phyloP scores from a whole-genome alignment of 2,329 filamentous ascomycete species.

The Scytalidium lignicola region DNA sequence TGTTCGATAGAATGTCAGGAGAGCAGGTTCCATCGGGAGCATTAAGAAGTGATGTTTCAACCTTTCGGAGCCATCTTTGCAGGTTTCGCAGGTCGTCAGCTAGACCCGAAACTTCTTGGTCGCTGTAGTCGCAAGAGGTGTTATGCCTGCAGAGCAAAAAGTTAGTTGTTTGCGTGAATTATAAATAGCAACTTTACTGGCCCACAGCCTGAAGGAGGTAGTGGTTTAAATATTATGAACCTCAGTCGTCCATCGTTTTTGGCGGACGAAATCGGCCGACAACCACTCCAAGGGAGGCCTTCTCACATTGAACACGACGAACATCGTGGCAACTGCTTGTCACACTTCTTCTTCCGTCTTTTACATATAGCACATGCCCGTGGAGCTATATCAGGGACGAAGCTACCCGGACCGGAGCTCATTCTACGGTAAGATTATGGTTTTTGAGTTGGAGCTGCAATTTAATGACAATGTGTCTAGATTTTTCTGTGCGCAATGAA shows the following conservation, averaged over 20 bases:
- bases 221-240: no score
- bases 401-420: neutral
- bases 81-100: neutral
- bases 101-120: neutral
- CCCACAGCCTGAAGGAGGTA: no score
- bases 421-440: no score
- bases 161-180: neutral
- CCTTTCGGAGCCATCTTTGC: neutral
- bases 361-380: constrained; percentile 4
- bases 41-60: neutral
- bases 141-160: neutral
- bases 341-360: constrained; percentile 13
- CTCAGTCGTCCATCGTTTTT: neutral
- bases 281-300: neutral
- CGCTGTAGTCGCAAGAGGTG: neutral
- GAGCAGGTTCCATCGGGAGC: neutral
- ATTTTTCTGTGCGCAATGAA: no score
- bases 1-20: neutral
- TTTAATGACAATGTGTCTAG: no score
- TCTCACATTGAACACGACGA: constrained; percentile 9
- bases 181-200: neutral
- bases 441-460: no score
- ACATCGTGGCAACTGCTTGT: constrained; percentile 9
- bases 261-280: constrained; percentile 4
- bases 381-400: neutral